These are phyloP conservation scores for Camellia granthamiana DNA, from an alignment of 148 eudicot genomes.

Conservation along the genomic window DNA sequence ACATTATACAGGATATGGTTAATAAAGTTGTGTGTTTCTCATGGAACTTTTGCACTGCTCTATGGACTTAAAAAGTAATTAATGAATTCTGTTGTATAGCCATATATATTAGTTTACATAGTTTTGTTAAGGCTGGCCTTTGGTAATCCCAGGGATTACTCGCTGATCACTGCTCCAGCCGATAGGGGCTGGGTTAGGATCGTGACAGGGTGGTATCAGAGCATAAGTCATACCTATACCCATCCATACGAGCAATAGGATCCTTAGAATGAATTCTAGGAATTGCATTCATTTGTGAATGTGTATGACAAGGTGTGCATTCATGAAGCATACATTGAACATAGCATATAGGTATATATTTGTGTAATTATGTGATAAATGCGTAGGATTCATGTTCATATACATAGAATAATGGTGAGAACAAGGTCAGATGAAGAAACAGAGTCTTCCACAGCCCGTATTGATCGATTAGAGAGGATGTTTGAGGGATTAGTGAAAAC, in stretches of 20 bases:
- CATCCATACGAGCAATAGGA: too few species aligned
- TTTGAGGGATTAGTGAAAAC: too few species aligned
- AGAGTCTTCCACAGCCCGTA: not conserved
- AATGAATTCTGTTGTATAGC: not conserved
- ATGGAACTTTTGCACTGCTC: not conserved
- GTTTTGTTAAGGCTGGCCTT: not conserved
- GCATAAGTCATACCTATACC: too few species aligned
- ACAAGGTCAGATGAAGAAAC: not conserved
- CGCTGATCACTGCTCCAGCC: not conserved
- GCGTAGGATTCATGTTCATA: not conserved
- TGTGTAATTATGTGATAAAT: not conserved
- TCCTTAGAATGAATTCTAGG: too few species aligned
- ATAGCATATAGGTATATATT: not conserved
- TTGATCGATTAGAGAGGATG: too few species aligned
- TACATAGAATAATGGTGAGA: not conserved
- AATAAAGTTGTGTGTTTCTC: not conserved
- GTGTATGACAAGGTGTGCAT: too few species aligned
- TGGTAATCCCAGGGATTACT: not conserved
- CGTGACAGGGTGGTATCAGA: too few species aligned
- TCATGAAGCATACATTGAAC: not conserved
- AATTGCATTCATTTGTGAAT: too few species aligned
- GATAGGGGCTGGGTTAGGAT: too few species aligned
- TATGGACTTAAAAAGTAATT: not conserved
- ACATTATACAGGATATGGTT: not conserved
- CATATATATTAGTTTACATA: not conserved